Evolutionary conservation across 345 rosid genomes (phyloP).

Genomic region (Erucastrum elatum): DNA sequence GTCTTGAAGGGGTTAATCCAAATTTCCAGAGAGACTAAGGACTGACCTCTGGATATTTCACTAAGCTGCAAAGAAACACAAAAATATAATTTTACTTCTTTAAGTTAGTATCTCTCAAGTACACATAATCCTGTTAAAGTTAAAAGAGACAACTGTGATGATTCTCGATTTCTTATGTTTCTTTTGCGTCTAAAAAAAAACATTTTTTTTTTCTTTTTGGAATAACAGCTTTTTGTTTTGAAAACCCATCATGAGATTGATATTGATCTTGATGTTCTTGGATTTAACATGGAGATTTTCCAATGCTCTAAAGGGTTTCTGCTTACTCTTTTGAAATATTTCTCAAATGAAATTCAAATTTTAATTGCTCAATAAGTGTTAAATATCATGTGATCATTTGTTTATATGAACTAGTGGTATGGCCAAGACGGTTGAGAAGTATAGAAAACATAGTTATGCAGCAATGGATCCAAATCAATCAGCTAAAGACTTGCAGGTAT

Average conservation of each 20-base stretch:
- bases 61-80: conserved; percentile 30
- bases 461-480: conserved; percentile 48
- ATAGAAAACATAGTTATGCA: conserved; percentile 54
- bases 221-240: neutral
- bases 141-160: conserved; percentile 36
- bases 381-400: neutral
- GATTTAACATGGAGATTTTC: neutral
- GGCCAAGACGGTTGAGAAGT: conserved; percentile 62
- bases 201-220: neutral
- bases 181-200: neutral
- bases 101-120: conserved; percentile 30
- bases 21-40: conserved; percentile 27
- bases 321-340: neutral
- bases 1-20: conserved; percentile 31
- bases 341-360: neutral
- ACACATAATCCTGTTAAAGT: conserved; percentile 29
- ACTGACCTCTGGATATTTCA: conserved; percentile 34
- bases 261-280: conserved; percentile 9
- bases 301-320: neutral
- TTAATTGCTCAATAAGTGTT: neutral
- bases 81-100: conserved; percentile 32
- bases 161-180: conserved; percentile 21
- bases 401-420: conserved; percentile 47
- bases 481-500: conserved; percentile 55
- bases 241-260: conserved; percentile 11